Base-by-base conservation (phyloP, 2,329 filamentous ascomycete genomes). In the Mycosphaerella arachidis region DNA sequence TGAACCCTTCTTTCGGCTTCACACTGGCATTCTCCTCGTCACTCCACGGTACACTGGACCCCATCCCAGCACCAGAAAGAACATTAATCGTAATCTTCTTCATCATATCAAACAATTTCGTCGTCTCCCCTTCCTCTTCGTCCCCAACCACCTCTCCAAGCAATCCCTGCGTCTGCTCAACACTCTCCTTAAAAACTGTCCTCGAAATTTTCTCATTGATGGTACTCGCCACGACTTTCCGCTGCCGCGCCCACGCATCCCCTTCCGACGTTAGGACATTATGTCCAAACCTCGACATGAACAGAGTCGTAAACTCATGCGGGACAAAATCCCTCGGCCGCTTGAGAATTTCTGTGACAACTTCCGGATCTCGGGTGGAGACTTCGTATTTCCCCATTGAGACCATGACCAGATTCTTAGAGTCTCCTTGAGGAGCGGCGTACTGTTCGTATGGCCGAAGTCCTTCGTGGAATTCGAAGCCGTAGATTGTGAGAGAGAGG, bases 41-140 rank as follows among this genome's bases (percentile, higher is more conserved):
- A 13, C 63, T 59, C 70, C 71, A 72, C 10, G 59, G 58, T 7
- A 71, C 62, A 30, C 58, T 66, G 12, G 60, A 53, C 16, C 72
- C 71, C 69, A 73, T 72, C 1, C 71, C 70, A 2, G 70, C 69
- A 16, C 71, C 67, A 30, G 63, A 67, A 3, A 74, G 65, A 9
- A 74, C 70, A 40, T 72, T 67, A 35, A 74, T 72, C 8, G 71
- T 67, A 24, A 73, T 67, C 48, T 72, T 73, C 61, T 72, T 73
- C 63, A 73, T 67, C 61, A 68, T 63, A 33, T 72, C 70, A 40
- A 73, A 72, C 13, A 71, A 40, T 24, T 65, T 58, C n/a, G 45
- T 62, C 35, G 64, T 70, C 31, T 68, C 66, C 6, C 60, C 58
- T 4, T 31, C 33, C 8, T 59, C 29, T 4, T 18, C 48, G 6